Evolutionary conservation across 129 eudicot species (phyloP), one percentile per base, ranked within the genome.

Genomic region (Sambucus nigra): DNA sequence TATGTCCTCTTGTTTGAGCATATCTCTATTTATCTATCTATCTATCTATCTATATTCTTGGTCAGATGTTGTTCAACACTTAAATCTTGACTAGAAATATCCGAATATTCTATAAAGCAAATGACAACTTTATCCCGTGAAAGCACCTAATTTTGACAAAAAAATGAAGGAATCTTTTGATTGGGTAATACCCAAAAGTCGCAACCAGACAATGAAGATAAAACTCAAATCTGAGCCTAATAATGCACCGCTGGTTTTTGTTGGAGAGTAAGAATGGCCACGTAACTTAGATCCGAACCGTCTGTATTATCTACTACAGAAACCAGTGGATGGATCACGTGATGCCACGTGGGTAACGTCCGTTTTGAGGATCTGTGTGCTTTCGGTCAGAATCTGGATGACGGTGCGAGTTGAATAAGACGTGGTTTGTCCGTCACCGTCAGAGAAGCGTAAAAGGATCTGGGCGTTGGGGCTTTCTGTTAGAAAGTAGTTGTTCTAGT

Each of bases 401-500:
- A 31, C 16, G 55, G 55, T 45, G 28, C 41, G 25, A 16, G 2
- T 60, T 14, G 27, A 47, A 60, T 28, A 47, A 26, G n/a, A 60
- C 8, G 42, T 35, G 42, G 20, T 16, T 15, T 42, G 13, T 21
- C 52, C 17, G 62, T 25, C 25, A 13, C 26, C 17, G 55, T 46
- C 28, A 60, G 32, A 47, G 55, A 2, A 29, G 54, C 65, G 65
- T 60, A 54, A 60, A 47, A 47, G 55, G 22, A 54, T 35, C 42
- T 25, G 5, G 35, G 17, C 16, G 4, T 2, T 21, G 32, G 17
- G 39, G 10, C 57, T 25, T 51, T 51, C 57, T 19, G 57, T 51
- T 51, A 16, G 32, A 13, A 13, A 26, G 57, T 51, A 25, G 39
- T 27, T 51, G 11, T 12, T 19, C 5, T 14, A 24, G 2, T 19